phyloP scores from a whole-genome alignment of 2,329 filamentous ascomycete species.

The Trichoderma hamatum region DNA sequence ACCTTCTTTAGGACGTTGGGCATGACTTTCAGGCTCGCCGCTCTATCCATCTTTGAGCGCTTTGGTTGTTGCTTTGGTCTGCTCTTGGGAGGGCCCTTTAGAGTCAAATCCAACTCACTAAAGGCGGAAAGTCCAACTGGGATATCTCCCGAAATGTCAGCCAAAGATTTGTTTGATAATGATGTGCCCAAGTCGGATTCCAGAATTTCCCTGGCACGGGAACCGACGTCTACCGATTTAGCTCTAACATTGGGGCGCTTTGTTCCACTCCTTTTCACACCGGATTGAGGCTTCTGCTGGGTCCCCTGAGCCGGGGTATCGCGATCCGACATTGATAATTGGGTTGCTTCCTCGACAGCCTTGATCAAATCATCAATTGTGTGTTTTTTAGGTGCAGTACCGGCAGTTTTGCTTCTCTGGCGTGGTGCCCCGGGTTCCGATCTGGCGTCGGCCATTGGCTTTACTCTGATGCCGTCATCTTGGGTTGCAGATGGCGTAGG shows the following conservation, averaged over 20 bases:
- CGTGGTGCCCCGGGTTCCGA: slow-evolving; percentile 35
- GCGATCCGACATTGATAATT: slow-evolving; percentile 36
- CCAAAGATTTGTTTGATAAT: slow-evolving; percentile 55
- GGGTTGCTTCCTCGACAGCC: slow-evolving; percentile 33
- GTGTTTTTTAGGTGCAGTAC: slow-evolving; percentile 30
- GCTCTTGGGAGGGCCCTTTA: slow-evolving; percentile 51
- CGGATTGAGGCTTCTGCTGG: slow-evolving; percentile 35
- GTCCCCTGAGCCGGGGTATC: slow-evolving; percentile 46
- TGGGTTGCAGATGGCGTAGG: slow-evolving; percentile 25
- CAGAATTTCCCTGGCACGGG: slow-evolving; percentile 36
- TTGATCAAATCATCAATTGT: slow-evolving; percentile 37
- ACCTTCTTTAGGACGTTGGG: slow-evolving; percentile 68
- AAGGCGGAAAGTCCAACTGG: slow-evolving; percentile 69
- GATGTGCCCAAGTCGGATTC: slow-evolving; percentile 43
- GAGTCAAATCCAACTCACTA: slow-evolving; percentile 62
- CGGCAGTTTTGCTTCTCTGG: slow-evolving; percentile 36
- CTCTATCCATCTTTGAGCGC: slow-evolving; percentile 54
- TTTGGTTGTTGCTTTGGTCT: slow-evolving; percentile 45
- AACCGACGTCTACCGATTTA: slow-evolving; percentile 36
- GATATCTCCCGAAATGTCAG: slow-evolving; percentile 60
- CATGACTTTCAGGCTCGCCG: slow-evolving; percentile 61
- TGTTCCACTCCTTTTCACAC: slow-evolving; percentile 36
- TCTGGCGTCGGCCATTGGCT: slow-evolving; percentile 35
- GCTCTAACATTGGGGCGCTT: slow-evolving; percentile 11
- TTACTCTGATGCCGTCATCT: slow-evolving; percentile 40